Percentiles rank a stretch among this genome's conserved stretches.
phyloP scores from a whole-genome alignment of 169 alveolate genomes.

The Babesia sp. region DNA sequence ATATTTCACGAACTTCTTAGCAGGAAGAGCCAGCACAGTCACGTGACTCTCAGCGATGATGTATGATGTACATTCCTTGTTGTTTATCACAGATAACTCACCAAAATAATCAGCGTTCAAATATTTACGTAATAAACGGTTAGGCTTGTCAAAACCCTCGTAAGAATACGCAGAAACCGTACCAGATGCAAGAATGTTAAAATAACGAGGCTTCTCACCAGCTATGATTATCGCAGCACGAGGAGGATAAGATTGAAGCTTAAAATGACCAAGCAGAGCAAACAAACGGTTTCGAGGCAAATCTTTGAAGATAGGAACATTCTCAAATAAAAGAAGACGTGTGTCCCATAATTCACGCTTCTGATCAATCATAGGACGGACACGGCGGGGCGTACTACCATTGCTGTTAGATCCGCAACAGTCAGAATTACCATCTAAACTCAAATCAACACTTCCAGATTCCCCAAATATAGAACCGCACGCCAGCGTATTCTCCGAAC shows the following conservation, averaged over 20 bases:
- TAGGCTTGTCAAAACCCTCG: slow-evolving; percentile 62
- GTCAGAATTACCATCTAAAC: no score
- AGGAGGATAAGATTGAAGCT: slow-evolving; percentile 58
- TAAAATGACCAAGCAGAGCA: slow-evolving; percentile 37
- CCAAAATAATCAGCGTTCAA: slow-evolving; percentile 73
- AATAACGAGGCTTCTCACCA: slow-evolving; percentile 75
- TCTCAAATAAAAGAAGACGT: slow-evolving; percentile 41
- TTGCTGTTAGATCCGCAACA: no score
- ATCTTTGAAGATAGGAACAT: slow-evolving; percentile 52
- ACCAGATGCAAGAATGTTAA: slow-evolving; percentile 74
- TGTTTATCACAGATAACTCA: slow-evolving; percentile 68
- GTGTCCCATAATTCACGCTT: slow-evolving; percentile 32
- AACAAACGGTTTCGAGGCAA: slow-evolving; percentile 38
- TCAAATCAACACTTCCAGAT: no score
- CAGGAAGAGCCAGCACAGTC: slow-evolving; percentile 61
- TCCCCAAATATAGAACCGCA: no score
- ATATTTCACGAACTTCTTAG: slow-evolving; percentile 10
- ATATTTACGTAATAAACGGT: slow-evolving; percentile 47
- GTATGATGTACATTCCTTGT: slow-evolving; percentile 60
- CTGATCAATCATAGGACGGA: slow-evolving; percentile 28
- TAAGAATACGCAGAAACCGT: slow-evolving; percentile 73
- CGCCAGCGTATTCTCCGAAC: no score
- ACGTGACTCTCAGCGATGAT: slow-evolving; percentile 73
- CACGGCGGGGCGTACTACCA: no score
- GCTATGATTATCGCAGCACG: slow-evolving; percentile 72